Conservation (phyloP, 441 rosid genomes). For the Geranium incanum region DNA sequence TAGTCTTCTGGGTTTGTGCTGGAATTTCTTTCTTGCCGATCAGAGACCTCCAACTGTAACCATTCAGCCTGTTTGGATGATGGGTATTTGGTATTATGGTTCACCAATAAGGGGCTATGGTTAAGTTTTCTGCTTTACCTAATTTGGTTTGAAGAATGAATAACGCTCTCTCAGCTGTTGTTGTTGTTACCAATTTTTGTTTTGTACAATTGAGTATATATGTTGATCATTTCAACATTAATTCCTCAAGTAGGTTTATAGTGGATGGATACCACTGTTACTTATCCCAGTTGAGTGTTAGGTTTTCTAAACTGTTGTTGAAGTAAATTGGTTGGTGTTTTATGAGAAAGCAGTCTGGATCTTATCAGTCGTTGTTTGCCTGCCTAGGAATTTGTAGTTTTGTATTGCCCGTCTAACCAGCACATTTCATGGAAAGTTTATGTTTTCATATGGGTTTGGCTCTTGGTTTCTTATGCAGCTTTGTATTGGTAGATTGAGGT, state of each 20-base stretch:
- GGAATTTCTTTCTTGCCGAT: background rate
- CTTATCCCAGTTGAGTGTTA: background rate
- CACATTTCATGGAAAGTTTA: background rate
- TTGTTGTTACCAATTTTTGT: background rate
- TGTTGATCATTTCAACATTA: background rate
- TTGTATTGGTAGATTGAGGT: background rate
- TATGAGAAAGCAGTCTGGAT: background rate
- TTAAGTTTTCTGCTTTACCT: background rate
- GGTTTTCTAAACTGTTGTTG: background rate
- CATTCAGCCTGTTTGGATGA: background rate
- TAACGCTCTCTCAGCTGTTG: background rate
- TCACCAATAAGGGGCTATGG: background rate
- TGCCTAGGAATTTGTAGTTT: background rate
- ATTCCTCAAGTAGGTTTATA: background rate
- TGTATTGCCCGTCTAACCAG: background rate
- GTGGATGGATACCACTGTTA: background rate
- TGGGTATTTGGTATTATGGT: background rate
- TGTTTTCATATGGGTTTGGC: background rate
- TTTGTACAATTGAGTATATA: background rate
- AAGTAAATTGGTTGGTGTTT: background rate
- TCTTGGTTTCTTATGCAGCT: background rate
- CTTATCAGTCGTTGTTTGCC: background rate
- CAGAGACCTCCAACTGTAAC: background rate
- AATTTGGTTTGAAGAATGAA: background rate
- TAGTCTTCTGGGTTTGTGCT: constrained; percentile 6